phyloP scores from a whole-genome alignment of 202 grass and related monocot genomes.

The Sporobolus alterniflorus region DNA sequence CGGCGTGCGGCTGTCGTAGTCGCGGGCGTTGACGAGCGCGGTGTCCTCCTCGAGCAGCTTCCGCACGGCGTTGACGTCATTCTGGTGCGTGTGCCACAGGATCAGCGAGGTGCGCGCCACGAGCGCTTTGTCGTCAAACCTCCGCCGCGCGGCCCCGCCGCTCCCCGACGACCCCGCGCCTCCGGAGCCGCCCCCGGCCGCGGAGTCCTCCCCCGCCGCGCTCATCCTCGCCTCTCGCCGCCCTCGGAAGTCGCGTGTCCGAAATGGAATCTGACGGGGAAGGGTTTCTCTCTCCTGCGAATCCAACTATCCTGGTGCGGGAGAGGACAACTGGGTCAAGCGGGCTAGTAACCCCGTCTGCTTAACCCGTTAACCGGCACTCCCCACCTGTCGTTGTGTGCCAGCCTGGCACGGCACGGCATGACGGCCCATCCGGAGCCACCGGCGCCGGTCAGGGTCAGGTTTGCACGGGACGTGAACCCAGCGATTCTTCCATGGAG shows the following conservation, averaged over 20 bases:
- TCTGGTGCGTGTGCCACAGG: slow-evolving; percentile 99
- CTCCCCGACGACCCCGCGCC: slow-evolving; percentile 45
- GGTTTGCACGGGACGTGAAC: neutral
- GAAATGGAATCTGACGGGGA: slow-evolving; percentile 31
- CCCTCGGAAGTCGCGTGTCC: neutral
- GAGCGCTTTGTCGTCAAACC: slow-evolving; percentile 84
- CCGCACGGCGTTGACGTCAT: slow-evolving; percentile 76
- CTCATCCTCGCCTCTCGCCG: slow-evolving; percentile 44
- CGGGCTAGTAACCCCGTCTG: neutral
- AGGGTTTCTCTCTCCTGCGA: slow-evolving; percentile 1
- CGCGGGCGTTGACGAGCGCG: slow-evolving; percentile 82
- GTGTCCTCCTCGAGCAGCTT: slow-evolving; percentile 94
- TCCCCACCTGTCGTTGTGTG: slow-evolving; percentile 27
- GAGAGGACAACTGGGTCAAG: neutral
- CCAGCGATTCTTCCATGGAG: neutral
- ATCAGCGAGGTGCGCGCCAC: slow-evolving; percentile 94
- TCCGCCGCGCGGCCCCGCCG: slow-evolving; percentile 37
- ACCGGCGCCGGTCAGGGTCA: neutral
- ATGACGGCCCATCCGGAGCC: no score
- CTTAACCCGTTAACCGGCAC: slow-evolving; percentile 24
- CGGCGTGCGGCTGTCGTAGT: slow-evolving; percentile 97
- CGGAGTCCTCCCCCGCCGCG: slow-evolving; percentile 40
- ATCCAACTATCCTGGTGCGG: slow-evolving; percentile 28
- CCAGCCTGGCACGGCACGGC: slow-evolving; percentile 19
- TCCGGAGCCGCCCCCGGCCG: slow-evolving; percentile 15